Percentiles rank a stretch among this genome's conserved stretches.
These are phyloP conservation scores for Aciculoconidium aculeatum DNA, from an alignment of 805 yeast species.

Conservation along the genomic window DNA sequence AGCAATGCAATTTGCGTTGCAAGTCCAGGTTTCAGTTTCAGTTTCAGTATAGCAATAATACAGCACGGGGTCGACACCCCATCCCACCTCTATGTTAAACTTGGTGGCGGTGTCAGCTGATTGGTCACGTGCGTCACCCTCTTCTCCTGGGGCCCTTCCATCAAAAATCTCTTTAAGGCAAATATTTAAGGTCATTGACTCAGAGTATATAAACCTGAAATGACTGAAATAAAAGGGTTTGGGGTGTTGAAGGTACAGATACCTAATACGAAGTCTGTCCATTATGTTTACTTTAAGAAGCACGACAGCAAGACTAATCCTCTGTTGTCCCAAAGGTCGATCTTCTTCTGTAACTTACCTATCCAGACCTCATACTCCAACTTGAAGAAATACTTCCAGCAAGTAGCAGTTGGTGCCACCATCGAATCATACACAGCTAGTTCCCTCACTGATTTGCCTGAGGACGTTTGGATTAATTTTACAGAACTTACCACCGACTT, in stretches of 20 bases:
- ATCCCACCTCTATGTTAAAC: too few relatives aligned
- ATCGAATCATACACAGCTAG: conserved; percentile 42
- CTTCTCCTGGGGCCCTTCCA: too few relatives aligned
- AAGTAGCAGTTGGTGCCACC: conserved; percentile 59
- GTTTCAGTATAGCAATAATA: too few relatives aligned
- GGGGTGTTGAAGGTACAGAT: conserved; percentile 44
- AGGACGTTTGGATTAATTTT: conserved; percentile 44
- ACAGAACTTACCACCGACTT: conserved; percentile 56
- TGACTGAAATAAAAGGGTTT: conserved; percentile 53
- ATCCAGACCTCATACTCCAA: conserved; percentile 46
- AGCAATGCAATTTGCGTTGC: too few relatives aligned
- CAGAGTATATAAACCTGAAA: too few relatives aligned
- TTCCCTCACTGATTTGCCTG: conserved; percentile 32
- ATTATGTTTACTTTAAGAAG: conserved; percentile 61
- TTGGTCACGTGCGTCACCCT: too few relatives aligned
- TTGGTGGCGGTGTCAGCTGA: too few relatives aligned
- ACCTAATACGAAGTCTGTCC: conserved; percentile 34
- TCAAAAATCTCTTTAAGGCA: too few relatives aligned
- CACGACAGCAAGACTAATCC: conserved; percentile 44
- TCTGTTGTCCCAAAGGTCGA: conserved; percentile 32
- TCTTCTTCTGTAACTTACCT: conserved; percentile 80
- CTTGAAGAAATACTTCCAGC: conserved; percentile 52
- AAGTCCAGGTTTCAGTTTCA: too few relatives aligned
- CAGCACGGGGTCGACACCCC: too few relatives aligned
- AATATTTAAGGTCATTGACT: too few relatives aligned